phyloP scores from a whole-genome alignment of 1,284 basidiomycete species.

The Pseudozyma sp. region DNA sequence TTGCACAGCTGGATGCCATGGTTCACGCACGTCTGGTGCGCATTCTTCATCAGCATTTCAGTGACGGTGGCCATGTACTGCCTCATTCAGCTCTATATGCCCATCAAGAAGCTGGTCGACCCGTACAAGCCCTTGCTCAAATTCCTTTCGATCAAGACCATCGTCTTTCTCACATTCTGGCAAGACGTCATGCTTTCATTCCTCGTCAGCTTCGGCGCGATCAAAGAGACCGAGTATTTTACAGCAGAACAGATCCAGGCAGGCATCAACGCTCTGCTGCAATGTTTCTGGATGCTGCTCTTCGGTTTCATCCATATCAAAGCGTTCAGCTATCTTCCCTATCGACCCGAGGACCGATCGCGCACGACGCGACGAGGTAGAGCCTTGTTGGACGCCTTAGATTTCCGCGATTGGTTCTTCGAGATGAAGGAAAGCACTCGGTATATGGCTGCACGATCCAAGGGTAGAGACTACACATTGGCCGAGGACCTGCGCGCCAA shows the following conservation, averaged over 20 bases:
- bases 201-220: constrained; percentile 75
- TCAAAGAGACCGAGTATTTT: constrained; percentile 75
- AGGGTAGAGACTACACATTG: constrained; percentile 45
- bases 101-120: constrained; percentile 74
- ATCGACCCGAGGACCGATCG: constrained; percentile 68
- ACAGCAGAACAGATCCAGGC: constrained; percentile 80
- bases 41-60: constrained; percentile 76
- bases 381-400: constrained; percentile 52
- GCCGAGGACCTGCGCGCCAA: constrained; percentile 57
- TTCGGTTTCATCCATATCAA: constrained; percentile 79
- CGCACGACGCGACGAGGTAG: constrained; percentile 36
- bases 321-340: constrained; percentile 80
- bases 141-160: constrained; percentile 76
- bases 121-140: constrained; percentile 78
- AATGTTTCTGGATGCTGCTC: constrained; percentile 78
- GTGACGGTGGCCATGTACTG: constrained; percentile 84
- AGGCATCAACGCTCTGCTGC: constrained; percentile 77
- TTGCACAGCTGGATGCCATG: constrained; percentile 77
- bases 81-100: constrained; percentile 79
- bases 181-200: constrained; percentile 77
- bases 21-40: constrained; percentile 76
- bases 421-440: constrained; percentile 55
- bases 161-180: constrained; percentile 85
- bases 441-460: constrained; percentile 46
- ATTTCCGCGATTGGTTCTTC: constrained; percentile 60